Percentiles rank a stretch among this genome's conserved stretches.
phyloP scores from a whole-genome alignment of 192 early-diverging fungal genomes.

The Powellomyces hirtus region DNA sequence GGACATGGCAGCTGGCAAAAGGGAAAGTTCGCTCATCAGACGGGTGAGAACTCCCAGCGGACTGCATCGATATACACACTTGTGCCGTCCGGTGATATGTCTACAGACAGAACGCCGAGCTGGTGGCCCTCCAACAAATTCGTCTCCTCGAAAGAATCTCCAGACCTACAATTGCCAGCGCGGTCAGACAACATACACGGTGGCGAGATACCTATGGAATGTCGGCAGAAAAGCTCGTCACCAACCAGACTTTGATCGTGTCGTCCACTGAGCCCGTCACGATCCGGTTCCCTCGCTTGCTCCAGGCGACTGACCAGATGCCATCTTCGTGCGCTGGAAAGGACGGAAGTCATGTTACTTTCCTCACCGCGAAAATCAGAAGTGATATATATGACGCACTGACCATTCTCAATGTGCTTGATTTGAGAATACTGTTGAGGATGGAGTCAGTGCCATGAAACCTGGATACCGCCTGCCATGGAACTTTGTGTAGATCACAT shows the following conservation, averaged over 20 bases:
- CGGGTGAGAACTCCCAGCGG: no score
- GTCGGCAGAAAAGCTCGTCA: neutral
- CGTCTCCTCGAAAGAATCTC: conserved; percentile 49
- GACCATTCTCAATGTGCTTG: conserved; percentile 18
- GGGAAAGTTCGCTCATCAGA: no score
- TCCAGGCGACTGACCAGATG: conserved; percentile 84
- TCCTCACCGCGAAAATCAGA: neutral
- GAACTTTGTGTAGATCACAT: no score
- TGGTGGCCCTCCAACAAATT: conserved; percentile 72
- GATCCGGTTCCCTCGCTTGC: conserved; percentile 60
- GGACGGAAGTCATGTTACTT: no score
- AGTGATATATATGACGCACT: neutral
- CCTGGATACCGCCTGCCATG: no score
- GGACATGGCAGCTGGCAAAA: conserved; percentile 57
- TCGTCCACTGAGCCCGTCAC: conserved; percentile 77
- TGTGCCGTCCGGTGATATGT: conserved; percentile 55
- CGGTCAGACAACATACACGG: neutral
- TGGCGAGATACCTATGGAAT: neutral
- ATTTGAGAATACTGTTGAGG: conserved; percentile 23
- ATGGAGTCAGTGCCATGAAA: no score
- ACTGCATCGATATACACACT: conserved; percentile 17
- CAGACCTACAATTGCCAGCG: conserved; percentile 48
- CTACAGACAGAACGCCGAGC: conserved; percentile 74
- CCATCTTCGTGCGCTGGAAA: conserved; percentile 81
- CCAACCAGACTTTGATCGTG: conserved; percentile 77